These are phyloP conservation scores for Penicillium salamii DNA, from an alignment of 495 filamentous ascomycete species.

Conservation along the genomic window DNA sequence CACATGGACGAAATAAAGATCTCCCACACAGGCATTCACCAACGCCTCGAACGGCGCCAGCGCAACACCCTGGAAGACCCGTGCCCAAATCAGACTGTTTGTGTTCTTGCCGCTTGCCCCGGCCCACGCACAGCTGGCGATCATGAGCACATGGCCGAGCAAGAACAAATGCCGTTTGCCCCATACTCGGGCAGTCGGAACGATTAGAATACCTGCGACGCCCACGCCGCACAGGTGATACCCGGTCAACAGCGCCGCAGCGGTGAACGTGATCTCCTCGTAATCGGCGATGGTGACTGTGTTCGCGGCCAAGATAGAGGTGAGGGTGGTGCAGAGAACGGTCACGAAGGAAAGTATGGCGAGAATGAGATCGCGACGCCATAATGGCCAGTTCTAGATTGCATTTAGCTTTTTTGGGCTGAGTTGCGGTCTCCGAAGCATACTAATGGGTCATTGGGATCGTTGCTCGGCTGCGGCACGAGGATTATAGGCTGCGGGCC, in stretches of 20 bases:
- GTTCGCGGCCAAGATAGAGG: conserved; percentile 83
- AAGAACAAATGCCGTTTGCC: conserved; percentile 88
- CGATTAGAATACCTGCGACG: conserved; percentile 74
- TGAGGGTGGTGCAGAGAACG: conserved; percentile 76
- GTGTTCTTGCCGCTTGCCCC: conserved; percentile 67
- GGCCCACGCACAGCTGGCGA: conserved; percentile 72
- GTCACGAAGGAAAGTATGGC: conserved; percentile 72
- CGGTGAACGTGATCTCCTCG: conserved; percentile 60
- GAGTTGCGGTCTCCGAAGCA: conserved; percentile 6
- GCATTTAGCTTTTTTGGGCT: neutral
- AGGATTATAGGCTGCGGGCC: conserved; percentile 68
- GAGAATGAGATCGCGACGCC: conserved; percentile 80
- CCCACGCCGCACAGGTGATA: conserved; percentile 85
- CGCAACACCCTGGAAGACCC: conserved; percentile 72
- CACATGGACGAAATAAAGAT: conserved; percentile 76
- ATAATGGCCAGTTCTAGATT: conserved; percentile 80
- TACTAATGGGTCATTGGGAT: conserved; percentile 77
- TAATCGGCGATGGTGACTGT: conserved; percentile 66
- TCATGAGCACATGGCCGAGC: conserved; percentile 70
- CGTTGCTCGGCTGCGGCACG: conserved; percentile 75
- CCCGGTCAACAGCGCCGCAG: conserved; percentile 78
- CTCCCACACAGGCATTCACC: conserved; percentile 74
- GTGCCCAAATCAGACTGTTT: conserved; percentile 67
- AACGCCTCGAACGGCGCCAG: conserved; percentile 74
- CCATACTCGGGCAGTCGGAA: conserved; percentile 86